These are phyloP conservation scores for Botryotinia globosa DNA, from an alignment of 2,329 filamentous ascomycete genomes.

Conservation along the genomic window DNA sequence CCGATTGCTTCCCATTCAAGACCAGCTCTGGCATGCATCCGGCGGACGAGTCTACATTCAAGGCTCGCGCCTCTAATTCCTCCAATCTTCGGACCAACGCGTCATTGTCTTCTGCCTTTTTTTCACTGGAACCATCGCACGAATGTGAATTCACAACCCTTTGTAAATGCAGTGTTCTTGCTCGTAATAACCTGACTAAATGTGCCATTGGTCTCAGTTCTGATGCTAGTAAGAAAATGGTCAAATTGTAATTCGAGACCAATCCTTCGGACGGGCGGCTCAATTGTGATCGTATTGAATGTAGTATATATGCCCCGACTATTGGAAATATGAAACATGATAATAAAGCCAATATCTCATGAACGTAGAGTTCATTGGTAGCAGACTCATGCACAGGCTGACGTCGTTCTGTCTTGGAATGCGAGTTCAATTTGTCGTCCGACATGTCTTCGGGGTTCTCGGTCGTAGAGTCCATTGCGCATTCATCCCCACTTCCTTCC, in stretches of 20 bases:
- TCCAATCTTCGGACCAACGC: conserved; percentile 66
- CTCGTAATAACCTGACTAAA: conserved; percentile 74
- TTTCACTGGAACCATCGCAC: conserved; percentile 39
- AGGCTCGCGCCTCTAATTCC: conserved; percentile 61
- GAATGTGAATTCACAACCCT: conserved; percentile 61
- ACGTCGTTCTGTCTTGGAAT: conserved; percentile 28
- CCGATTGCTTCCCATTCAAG: conserved; percentile 42
- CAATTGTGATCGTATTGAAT: conserved; percentile 75
- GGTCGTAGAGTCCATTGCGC: conserved; percentile 31
- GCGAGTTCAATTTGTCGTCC: conserved; percentile 21
- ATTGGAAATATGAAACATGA: conserved; percentile 79
- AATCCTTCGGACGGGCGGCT: conserved; percentile 81
- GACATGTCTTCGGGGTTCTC: conserved; percentile 33
- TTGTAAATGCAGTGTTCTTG: conserved; percentile 78
- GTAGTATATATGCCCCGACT: conserved; percentile 78
- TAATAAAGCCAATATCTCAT: conserved; percentile 71
- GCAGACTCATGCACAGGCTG: conserved; percentile 41
- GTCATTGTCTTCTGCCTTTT: conserved; percentile 44
- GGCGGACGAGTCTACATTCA: conserved; percentile 39
- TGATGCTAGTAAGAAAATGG: conserved; percentile 82
- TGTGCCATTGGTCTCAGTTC: conserved; percentile 83
- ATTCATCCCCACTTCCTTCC: conserved; percentile 48
- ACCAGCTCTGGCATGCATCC: conserved; percentile 34
- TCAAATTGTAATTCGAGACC: conserved; percentile 89
- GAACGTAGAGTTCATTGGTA: conserved; percentile 63